These are phyloP conservation scores for Rosa lucieae DNA, from an alignment of 306 rosid genomes.

Conservation along the genomic window DNA sequence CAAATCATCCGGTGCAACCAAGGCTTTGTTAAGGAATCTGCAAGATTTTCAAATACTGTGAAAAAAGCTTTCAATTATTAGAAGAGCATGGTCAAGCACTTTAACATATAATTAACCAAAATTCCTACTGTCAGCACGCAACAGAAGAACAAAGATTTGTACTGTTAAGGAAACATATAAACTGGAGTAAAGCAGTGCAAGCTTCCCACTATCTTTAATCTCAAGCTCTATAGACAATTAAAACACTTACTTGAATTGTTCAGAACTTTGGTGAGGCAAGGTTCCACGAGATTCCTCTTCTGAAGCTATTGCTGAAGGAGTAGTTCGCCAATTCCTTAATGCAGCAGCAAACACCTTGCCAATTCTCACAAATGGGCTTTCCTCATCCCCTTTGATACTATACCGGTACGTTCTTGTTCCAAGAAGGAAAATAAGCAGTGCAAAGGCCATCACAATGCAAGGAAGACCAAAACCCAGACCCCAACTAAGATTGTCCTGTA, in stretches of 20 bases:
- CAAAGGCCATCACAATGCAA: constrained; percentile 27
- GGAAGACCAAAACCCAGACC: constrained; percentile 40
- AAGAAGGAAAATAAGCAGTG: constrained; percentile 25
- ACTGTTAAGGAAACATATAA: background rate
- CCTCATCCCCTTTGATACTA: constrained; percentile 11
- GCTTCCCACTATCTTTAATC: background rate
- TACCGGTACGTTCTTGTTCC: constrained; percentile 37
- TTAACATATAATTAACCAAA: background rate
- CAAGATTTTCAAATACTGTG: background rate
- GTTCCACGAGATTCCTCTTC: constrained; percentile 39
- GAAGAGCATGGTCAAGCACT: background rate
- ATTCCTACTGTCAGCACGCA: background rate
- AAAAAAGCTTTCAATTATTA: background rate
- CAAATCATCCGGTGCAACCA: constrained; percentile 28
- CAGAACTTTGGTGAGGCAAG: constrained; percentile 33
- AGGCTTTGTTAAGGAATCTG: constrained; percentile 51
- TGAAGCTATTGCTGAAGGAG: constrained; percentile 16
- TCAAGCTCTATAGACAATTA: background rate
- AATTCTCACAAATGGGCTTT: constrained; percentile 49
- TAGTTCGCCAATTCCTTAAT: constrained; percentile 30
- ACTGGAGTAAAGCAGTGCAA: background rate
- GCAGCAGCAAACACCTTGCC: constrained; percentile 45
- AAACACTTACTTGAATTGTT: constrained; percentile 40
- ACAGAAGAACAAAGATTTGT: background rate
- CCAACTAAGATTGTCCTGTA: constrained; percentile 51